A percentile compares a stretch with the other conserved stretches of the same genome.
phyloP scores from a whole-genome alignment of 1,284 basidiomycete species.

The Ustilago tritici region DNA sequence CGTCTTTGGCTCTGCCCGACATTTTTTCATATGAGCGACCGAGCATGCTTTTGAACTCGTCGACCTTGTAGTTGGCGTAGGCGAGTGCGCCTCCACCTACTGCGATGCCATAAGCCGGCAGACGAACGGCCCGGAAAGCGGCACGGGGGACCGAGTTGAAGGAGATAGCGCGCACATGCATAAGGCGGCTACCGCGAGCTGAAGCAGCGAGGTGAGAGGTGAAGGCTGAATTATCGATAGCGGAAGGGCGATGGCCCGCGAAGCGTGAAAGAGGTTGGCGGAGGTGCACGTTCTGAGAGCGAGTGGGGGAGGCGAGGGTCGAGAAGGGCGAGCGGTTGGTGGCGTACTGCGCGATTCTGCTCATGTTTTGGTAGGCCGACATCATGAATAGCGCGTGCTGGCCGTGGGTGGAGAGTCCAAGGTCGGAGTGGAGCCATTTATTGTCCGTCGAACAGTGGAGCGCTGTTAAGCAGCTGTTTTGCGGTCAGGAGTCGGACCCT shows the following conservation, averaged over 20 bases:
- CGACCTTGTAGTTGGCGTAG: slow-evolving; percentile 67
- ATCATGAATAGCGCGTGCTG: slow-evolving; percentile 3
- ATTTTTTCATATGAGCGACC: slow-evolving; percentile 38
- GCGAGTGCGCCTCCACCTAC: slow-evolving; percentile 65
- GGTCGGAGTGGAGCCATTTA: too few species aligned
- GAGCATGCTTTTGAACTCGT: slow-evolving; percentile 57
- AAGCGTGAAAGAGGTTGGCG: slow-evolving; percentile 28
- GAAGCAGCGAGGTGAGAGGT: slow-evolving; percentile 14
- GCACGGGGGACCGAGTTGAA: slow-evolving; percentile 65
- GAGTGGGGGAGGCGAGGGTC: neutral
- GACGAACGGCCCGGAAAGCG: slow-evolving; percentile 56
- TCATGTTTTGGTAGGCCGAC: slow-evolving; percentile 26
- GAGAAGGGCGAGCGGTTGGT: neutral
- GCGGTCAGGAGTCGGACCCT: too few species aligned
- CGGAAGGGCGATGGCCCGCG: slow-evolving; percentile 25
- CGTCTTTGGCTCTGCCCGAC: slow-evolving; percentile 45
- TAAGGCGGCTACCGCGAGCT: slow-evolving; percentile 43
- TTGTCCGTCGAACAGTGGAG: too few species aligned
- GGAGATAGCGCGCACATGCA: slow-evolving; percentile 65
- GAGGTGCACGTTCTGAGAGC: neutral
- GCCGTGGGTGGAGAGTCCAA: too few species aligned
- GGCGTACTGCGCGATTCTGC: slow-evolving; percentile 19
- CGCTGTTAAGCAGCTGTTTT: too few species aligned
- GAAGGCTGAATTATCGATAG: slow-evolving; percentile 11
- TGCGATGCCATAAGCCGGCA: slow-evolving; percentile 61